Evolutionary conservation across 75 land plant genomes (phyloP).

Genomic region (Adiantum capillusveneris): DNA sequence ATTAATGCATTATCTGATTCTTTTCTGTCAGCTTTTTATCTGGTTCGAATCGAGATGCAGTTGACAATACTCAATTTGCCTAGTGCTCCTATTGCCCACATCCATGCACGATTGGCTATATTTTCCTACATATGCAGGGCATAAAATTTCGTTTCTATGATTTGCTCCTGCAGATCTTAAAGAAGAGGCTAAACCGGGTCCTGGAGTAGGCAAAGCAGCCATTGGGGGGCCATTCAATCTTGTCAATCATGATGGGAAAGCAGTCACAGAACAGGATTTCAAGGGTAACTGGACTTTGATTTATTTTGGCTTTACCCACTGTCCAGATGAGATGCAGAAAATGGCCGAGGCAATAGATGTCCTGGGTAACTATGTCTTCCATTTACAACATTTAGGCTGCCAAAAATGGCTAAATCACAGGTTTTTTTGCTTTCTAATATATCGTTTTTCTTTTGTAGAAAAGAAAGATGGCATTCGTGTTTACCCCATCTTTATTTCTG

Average conservation of each 20-base stretch:
- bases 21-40: too few relatives aligned
- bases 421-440: neutral
- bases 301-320: constrained; percentile 96
- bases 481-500: constrained; percentile 74
- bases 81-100: neutral
- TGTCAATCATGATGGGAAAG: constrained; percentile 74
- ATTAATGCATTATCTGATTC: too few relatives aligned
- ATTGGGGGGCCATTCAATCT: constrained; percentile 96
- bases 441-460: constrained; percentile 13
- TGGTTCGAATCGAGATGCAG: too few relatives aligned
- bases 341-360: constrained; percentile 74
- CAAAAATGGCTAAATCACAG: too few relatives aligned
- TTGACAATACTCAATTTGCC: neutral
- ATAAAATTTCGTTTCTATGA: neutral
- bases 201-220: constrained; percentile 86
- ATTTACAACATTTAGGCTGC: too few relatives aligned
- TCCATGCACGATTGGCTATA: too few relatives aligned
- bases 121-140: neutral
- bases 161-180: constrained; percentile 41
- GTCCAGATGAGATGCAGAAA: constrained; percentile 93
- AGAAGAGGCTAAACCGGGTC: constrained; percentile 39
- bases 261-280: constrained; percentile 75
- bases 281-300: constrained; percentile 84
- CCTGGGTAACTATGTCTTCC: constrained; percentile 74
- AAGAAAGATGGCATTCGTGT: constrained; percentile 41